phyloP scores from a whole-genome alignment of 2,329 filamentous ascomycete genomes.

The Chaetomiaceae sp. region DNA sequence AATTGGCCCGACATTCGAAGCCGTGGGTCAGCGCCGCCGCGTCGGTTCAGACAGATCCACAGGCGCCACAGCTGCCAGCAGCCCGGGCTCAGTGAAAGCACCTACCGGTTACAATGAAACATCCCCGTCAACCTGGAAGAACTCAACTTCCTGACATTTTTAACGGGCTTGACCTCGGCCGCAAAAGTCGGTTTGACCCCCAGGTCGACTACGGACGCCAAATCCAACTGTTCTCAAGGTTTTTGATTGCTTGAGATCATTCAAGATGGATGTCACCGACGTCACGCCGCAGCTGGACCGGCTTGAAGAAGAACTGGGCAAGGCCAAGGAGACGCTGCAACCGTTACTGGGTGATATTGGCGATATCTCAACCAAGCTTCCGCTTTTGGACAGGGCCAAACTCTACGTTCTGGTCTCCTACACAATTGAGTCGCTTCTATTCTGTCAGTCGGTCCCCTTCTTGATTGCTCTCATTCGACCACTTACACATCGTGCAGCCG shows the following conservation, averaged over 20 bases:
- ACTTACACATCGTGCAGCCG: constrained; percentile 43
- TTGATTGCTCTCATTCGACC: neutral
- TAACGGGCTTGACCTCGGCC: too few relatives aligned
- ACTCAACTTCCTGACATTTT: too few relatives aligned
- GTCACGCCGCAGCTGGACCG: constrained; percentile 63
- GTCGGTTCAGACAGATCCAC: too few relatives aligned
- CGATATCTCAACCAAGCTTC: constrained; percentile 68
- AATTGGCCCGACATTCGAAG: constrained; percentile 8
- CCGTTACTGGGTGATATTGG: constrained; percentile 66
- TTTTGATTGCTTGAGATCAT: too few relatives aligned
- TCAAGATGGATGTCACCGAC: constrained; percentile 44
- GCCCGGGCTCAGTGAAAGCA: too few relatives aligned
- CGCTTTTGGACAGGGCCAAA: constrained; percentile 91
- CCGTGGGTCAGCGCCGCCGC: neutral
- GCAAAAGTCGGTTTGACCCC: too few relatives aligned
- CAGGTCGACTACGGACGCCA: too few relatives aligned
- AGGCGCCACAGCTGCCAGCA: too few relatives aligned
- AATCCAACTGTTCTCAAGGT: too few relatives aligned
- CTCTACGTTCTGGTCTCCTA: constrained; percentile 85
- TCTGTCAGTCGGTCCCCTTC: constrained; percentile 52
- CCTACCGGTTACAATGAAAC: too few relatives aligned
- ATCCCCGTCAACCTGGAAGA: too few relatives aligned
- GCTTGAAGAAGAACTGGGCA: constrained; percentile 72
- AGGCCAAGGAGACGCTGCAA: constrained; percentile 64
- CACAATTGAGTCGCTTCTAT: constrained; percentile 82